Base-by-base conservation (phyloP, 2,329 filamentous ascomycete genomes). In the Penicillium sp. region DNA sequence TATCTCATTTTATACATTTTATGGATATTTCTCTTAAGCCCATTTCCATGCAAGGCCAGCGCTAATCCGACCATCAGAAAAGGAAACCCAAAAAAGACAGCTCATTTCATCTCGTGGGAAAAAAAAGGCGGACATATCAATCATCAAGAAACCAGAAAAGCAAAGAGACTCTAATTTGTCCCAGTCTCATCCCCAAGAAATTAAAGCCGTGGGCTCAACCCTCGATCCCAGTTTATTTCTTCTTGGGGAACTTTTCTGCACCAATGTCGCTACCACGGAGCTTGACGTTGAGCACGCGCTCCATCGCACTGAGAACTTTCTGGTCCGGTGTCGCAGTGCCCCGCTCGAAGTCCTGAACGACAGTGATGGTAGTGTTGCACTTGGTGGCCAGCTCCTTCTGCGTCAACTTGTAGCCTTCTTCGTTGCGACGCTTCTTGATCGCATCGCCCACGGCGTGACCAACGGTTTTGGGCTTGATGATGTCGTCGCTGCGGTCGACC, bases 401-500 rank as follows among this genome's bases (percentile, higher is more conserved):
- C 49, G 91, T 95, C 89, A 97, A 92, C 78, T 95, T 93, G 73
- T 91, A 90, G 73, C 87, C 87, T 70, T 89, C 85, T 69, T 86
- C 83, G 68, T 83, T 84, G 58, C 93, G 88, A 48, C 87, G 82
- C 66, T 86, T 81, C 65, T 83, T 81, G 75, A 97, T 96, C 58
- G 86, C 88, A 59, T 88, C 83, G 65, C 88, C 89, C 58, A 97
- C 89, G 49, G 81, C 79, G 66, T 81, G 79, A 69, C 90, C 89
- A 51, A 96, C 79, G 41, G 89, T 95, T 78, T 95, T 95, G 67
- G 90, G 91, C 78, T 95, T 95, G 75, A 97, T 86, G 75, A 96
- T 95, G 71, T 96, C 93, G 78, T 97, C 91, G 70, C 84, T 86
- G 62, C 92, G 91, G 80, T 97, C 93, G 72, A 98, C 91, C 79